These are phyloP conservation scores for Mortierella polycephala DNA, from an alignment of 371 early-diverging fungal species.

Conservation along the genomic window DNA sequence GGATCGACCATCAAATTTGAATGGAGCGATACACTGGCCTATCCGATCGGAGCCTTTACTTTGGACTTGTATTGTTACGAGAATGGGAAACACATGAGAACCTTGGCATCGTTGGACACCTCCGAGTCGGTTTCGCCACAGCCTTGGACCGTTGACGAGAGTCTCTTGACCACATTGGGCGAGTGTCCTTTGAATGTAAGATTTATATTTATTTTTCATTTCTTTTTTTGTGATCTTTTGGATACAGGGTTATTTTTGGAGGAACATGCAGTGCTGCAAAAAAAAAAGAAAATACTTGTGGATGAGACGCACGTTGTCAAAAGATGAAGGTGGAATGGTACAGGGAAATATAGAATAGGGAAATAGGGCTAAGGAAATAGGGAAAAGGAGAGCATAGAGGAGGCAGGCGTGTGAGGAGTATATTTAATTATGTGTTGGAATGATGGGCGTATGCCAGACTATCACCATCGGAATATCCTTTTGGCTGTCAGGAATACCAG, in stretches of 20 bases:
- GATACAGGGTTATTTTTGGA: no score
- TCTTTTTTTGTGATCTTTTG: neutral
- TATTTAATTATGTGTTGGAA: no score
- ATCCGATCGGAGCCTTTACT: conserved; percentile 16
- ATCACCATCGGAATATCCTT: no score
- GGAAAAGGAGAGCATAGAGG: neutral
- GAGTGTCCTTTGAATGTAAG: conserved; percentile 39
- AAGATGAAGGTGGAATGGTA: no score
- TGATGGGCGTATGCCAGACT: neutral
- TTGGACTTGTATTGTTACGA: conserved; percentile 31
- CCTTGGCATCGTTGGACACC: conserved; percentile 14
- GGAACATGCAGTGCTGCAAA: neutral
- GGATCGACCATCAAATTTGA: conserved; percentile 23
- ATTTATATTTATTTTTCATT: neutral
- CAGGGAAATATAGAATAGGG: no score
- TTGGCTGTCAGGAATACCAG: neutral
- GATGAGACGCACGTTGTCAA: no score
- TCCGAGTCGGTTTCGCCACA: conserved; percentile 9
- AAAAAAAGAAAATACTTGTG: neutral
- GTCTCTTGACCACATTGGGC: conserved; percentile 8
- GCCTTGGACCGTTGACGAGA: conserved; percentile 26
- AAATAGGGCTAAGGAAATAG: neutral
- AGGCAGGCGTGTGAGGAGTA: neutral
- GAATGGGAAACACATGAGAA: conserved; percentile 14
- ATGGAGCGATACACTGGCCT: conserved; percentile 28